Percentiles rank a stretch among this genome's conserved stretches.
phyloP scores from a whole-genome alignment of 805 yeast genomes.

The Barnettozyma wickerhamii region DNA sequence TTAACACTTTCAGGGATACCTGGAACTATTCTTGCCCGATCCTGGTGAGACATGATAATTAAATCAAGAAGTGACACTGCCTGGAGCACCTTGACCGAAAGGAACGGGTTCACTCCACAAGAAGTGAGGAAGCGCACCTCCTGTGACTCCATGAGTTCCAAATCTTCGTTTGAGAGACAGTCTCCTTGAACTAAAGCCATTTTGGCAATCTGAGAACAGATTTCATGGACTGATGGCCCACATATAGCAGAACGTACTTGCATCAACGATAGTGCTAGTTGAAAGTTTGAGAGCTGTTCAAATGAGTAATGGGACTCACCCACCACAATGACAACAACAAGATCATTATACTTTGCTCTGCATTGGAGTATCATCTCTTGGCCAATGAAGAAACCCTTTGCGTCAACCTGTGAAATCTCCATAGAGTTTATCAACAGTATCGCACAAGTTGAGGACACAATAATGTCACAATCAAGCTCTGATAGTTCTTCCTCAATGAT shows the following conservation, averaged over 20 bases:
- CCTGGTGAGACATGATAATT: slow-evolving; percentile 1
- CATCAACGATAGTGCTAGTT: slow-evolving; percentile 14
- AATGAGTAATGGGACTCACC: not conserved
- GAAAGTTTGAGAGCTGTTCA: slow-evolving; percentile 12
- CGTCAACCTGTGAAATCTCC: slow-evolving; percentile 12
- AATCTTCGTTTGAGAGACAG: no score
- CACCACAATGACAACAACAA: slow-evolving; percentile 9
- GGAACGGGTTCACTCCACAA: slow-evolving; percentile 18
- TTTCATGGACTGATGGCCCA: not conserved
- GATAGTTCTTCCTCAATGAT: slow-evolving; percentile 17
- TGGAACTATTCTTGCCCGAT: slow-evolving; percentile 3
- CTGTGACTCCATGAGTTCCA: slow-evolving; percentile 1
- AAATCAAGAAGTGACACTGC: slow-evolving; percentile 7
- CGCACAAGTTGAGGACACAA: slow-evolving; percentile 12
- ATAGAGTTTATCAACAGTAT: slow-evolving; percentile 11
- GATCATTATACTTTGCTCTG: slow-evolving; percentile 1
- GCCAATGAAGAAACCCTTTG: slow-evolving; percentile 6
- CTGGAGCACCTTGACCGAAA: slow-evolving; percentile 8
- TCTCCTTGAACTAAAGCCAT: not conserved
- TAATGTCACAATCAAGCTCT: slow-evolving; percentile 14
- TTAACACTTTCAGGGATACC: not conserved
- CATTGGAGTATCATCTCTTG: slow-evolving; percentile 6
- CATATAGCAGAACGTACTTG: slow-evolving; percentile 5
- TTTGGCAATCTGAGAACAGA: slow-evolving; percentile 9
- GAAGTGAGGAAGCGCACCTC: slow-evolving; percentile 8